Evolutionary conservation across 2,329 filamentous ascomycete species (phyloP).

Genomic region (Cladosporium sp.): DNA sequence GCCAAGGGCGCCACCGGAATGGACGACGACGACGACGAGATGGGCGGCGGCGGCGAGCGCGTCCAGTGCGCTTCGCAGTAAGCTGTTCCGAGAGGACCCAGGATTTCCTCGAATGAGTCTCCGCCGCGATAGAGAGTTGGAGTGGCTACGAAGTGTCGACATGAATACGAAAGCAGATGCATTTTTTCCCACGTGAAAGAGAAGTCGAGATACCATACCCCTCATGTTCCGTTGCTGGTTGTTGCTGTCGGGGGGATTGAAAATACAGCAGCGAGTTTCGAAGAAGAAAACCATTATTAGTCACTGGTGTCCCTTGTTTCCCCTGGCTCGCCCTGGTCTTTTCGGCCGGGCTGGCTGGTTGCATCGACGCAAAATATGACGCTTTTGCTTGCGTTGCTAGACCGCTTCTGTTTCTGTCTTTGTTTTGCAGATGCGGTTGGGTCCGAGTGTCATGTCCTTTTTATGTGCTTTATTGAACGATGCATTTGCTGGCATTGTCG

Average conservation of each 20-base stretch:
- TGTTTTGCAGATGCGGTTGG: too few species aligned
- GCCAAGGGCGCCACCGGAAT: constrained; percentile 55
- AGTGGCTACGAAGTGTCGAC: constrained; percentile 2
- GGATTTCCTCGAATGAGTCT: background rate
- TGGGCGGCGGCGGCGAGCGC: constrained; percentile 64
- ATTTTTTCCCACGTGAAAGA: background rate
- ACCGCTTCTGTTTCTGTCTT: too few species aligned
- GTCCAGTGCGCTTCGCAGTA: constrained; percentile 88
- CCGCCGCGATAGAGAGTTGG: background rate
- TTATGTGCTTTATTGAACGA: too few species aligned
- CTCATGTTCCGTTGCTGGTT: background rate
- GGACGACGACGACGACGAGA: constrained; percentile 63
- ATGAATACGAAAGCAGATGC: background rate
- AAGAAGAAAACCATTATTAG: background rate
- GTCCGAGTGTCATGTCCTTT: too few species aligned
- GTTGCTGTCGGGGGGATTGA: background rate
- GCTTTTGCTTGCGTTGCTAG: too few species aligned
- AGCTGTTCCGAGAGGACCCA: background rate
- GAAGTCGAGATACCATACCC: constrained; percentile 3
- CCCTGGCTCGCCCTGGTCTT: too few species aligned
- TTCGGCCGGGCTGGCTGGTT: too few species aligned
- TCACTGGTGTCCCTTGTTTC: background rate
- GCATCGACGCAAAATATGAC: too few species aligned
- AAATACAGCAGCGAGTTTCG: background rate
- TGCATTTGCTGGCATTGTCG: too few species aligned